Conservation (phyloP, 2,329 filamentous ascomycete species). For the Colletotrichum orchidophilum region DNA sequence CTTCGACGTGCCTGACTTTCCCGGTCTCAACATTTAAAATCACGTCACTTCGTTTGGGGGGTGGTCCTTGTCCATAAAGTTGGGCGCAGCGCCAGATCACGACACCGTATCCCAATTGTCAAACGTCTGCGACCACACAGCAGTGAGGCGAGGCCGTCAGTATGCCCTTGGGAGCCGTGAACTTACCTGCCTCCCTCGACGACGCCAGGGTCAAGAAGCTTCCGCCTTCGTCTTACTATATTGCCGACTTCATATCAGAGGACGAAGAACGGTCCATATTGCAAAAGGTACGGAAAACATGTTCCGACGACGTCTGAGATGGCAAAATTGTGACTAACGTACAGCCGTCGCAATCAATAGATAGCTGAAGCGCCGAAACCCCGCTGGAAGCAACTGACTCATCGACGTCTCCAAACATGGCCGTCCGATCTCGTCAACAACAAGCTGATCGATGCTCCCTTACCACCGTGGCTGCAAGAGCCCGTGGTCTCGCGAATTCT, state of each 20-base stretch:
- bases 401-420: slow-evolving; percentile 89
- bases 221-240: slow-evolving; percentile 80
- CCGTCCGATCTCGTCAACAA: slow-evolving; percentile 84
- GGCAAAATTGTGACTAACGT: neutral
- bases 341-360: slow-evolving; percentile 50
- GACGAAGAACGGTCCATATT: slow-evolving; percentile 79
- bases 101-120: neutral
- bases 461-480: slow-evolving; percentile 79
- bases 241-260: slow-evolving; percentile 82
- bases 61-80: neutral
- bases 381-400: slow-evolving; percentile 87
- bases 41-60: neutral
- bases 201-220: slow-evolving; percentile 62
- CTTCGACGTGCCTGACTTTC: slow-evolving; percentile 5
- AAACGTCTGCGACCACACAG: neutral
- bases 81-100: neutral
- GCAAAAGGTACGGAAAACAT: slow-evolving; percentile 65
- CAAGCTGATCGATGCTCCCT: slow-evolving; percentile 75
- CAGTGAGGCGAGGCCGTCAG: neutral
- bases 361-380: slow-evolving; percentile 74
- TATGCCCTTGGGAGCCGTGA: slow-evolving; percentile 15
- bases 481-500: slow-evolving; percentile 73
- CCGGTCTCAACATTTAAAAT: neutral
- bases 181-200: slow-evolving; percentile 59
- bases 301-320: neutral